These are phyloP conservation scores for Termitomyces heimii DNA, from an alignment of 768 basidiomycete genomes.

Conservation along the genomic window DNA sequence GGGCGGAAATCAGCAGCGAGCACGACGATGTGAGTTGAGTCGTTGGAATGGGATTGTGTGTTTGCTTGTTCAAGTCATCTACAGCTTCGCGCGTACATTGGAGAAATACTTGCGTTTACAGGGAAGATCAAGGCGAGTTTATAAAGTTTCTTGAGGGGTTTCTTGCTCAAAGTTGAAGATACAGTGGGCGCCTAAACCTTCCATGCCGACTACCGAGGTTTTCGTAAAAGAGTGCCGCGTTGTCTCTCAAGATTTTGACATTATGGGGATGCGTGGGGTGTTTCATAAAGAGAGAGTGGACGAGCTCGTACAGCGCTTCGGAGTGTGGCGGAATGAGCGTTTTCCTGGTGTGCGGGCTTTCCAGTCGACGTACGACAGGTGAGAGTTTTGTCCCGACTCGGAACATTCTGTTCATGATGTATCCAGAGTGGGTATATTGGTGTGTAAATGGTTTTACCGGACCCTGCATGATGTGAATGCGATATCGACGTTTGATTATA, in stretches of 20 bases:
- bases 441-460: slow-evolving; percentile 77
- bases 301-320: slow-evolving; percentile 58
- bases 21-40: slow-evolving; percentile 66
- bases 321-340: slow-evolving; percentile 64
- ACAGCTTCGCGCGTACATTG: slow-evolving; percentile 71
- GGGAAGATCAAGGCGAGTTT: slow-evolving; percentile 61
- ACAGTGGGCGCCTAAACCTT: slow-evolving; percentile 63
- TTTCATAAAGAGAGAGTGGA: slow-evolving; percentile 56
- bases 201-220: slow-evolving; percentile 51
- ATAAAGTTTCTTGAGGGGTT: not conserved
- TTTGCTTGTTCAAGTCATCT: slow-evolving; percentile 1
- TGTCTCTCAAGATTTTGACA: slow-evolving; percentile 51
- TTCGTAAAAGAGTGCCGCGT: slow-evolving; percentile 66
- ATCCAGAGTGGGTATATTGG: slow-evolving; percentile 51
- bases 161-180: slow-evolving; percentile 6
- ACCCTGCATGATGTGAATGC: slow-evolving; percentile 75
- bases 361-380: slow-evolving; percentile 84
- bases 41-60: slow-evolving; percentile 3
- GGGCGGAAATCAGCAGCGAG: slow-evolving; percentile 66
- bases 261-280: slow-evolving; percentile 66
- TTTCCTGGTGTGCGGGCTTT: slow-evolving; percentile 73
- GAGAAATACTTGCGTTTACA: slow-evolving; percentile 67
- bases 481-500: slow-evolving; percentile 71
- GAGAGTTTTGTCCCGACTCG: too few relatives aligned
- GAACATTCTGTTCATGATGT: too few relatives aligned